phyloP scores from a whole-genome alignment of 345 rosid genomes.

The Eucalyptus sp. region DNA sequence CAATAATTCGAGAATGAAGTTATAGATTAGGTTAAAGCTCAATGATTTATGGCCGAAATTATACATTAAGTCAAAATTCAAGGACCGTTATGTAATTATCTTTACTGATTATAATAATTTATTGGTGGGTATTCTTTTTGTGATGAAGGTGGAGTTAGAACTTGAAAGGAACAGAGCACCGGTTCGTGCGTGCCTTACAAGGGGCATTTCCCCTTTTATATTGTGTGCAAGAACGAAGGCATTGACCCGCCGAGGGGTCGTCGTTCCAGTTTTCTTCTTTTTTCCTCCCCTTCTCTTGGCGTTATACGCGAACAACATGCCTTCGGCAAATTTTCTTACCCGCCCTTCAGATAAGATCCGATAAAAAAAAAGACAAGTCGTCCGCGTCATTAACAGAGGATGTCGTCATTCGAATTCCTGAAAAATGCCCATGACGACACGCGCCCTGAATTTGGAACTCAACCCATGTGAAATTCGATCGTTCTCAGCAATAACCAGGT shows the following conservation, averaged over 20 bases:
- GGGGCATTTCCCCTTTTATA: neutral
- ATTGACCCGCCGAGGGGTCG: neutral
- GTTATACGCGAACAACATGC: neutral
- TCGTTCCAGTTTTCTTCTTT: neutral
- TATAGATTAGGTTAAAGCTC: no score
- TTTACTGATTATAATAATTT: neutral
- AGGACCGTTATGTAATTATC: neutral
- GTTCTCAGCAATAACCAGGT: neutral
- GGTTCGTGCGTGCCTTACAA: neutral
- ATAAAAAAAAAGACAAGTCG: neutral
- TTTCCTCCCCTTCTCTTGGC: neutral
- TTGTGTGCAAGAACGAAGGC: neutral
- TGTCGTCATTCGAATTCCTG: neutral
- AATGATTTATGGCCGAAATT: rapidly evolving
- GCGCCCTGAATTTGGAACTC: neutral
- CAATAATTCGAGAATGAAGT: no score
- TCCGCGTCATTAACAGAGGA: neutral
- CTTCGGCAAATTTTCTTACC: neutral
- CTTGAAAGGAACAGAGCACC: neutral
- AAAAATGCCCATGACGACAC: neutral
- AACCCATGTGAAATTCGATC: neutral
- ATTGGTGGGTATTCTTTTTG: rapidly evolving
- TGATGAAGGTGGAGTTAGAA: neutral
- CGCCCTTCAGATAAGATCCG: neutral
- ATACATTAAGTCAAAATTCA: rapidly evolving